Evolutionary conservation across 495 filamentous ascomycete species (phyloP), one percentile per base, ranked within the genome.

Genomic region (Baudoinia panamericana): DNA sequence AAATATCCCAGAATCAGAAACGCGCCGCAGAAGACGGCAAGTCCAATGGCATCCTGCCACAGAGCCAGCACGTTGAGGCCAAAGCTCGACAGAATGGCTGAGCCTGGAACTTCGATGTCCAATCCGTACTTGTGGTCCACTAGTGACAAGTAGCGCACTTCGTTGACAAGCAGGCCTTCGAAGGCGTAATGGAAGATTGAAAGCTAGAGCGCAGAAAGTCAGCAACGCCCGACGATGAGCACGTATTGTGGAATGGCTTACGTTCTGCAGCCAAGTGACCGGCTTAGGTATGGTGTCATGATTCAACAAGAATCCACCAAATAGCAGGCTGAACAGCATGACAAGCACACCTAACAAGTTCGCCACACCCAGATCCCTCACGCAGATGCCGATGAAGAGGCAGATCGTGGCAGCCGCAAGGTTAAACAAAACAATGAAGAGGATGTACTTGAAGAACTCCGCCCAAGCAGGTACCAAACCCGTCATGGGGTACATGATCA

Each of bases 151-250:
- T 80, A 84, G n/a, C 77, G 75, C 36, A 95, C 90, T 63, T 99
- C 90, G 57, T 99, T 99, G 54, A 99, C 90, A 44, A 96, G 90
- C 17, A 99, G 70, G 2, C 83, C 80, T 65, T 95, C 90, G 51
- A 99, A 96, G 2, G 78, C 90, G 56, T 93, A 99, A 58, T 99
- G 90, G 74, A 96, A 99, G 49, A 99, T 99, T 15, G 86, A 94
- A n/a, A 95, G 68, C 65, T 86, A 38, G 0, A 25, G 13, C 13
- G 24, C 16, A 36, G n/a, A 6, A 27, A 5, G n/a, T n/a, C n/a
- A n/a, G n/a, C n/a, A n/a, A n/a, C n/a, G n/a, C n/a, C n/a, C n/a
- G n/a, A n/a, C n/a, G n/a, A n/a, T n/a, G n/a, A n/a, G n/a, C n/a
- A n/a, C n/a, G n/a, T n/a, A n/a, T n/a, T n/a, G n/a, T n/a, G 34